These are phyloP conservation scores for Tylopilus plumbeoviolaceoides DNA, from an alignment of 768 basidiomycete genomes.

Conservation along the genomic window DNA sequence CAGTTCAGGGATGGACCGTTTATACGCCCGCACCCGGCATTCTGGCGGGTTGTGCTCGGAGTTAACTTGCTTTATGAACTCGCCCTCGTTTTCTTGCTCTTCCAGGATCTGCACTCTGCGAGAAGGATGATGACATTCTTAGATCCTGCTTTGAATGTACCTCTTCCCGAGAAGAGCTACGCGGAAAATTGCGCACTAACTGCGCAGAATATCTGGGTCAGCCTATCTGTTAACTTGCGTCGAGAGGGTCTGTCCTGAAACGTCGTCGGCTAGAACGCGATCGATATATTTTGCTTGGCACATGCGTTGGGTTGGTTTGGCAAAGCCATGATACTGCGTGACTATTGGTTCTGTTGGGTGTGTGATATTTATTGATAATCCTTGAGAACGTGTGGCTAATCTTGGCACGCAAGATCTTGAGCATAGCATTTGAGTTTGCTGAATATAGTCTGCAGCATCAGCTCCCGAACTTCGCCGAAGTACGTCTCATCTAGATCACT, in stretches of 20 bases:
- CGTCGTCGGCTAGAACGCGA: slow-evolving; percentile 49
- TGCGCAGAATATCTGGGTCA: slow-evolving; percentile 61
- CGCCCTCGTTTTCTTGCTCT: slow-evolving; percentile 77
- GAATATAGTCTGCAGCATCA: slow-evolving; percentile 88
- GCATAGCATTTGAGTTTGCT: slow-evolving; percentile 83
- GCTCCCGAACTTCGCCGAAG: slow-evolving; percentile 85
- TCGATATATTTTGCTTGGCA: slow-evolving; percentile 85
- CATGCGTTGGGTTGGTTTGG: slow-evolving; percentile 89
- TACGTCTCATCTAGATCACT: slow-evolving; percentile 32
- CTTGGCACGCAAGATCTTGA: slow-evolving; percentile 57
- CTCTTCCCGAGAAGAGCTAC: slow-evolving; percentile 82
- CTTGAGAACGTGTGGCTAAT: slow-evolving; percentile 6
- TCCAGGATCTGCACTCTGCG: slow-evolving; percentile 78
- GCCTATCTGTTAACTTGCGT: slow-evolving; percentile 9
- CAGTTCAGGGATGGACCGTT: slow-evolving; percentile 91
- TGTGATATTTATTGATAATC: slow-evolving; percentile 13
- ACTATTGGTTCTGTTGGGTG: slow-evolving; percentile 96
- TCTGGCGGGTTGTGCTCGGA: slow-evolving; percentile 78
- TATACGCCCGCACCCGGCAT: slow-evolving; percentile 82
- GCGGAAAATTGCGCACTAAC: slow-evolving; percentile 77
- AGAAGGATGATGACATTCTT: slow-evolving; percentile 73
- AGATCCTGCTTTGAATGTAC: slow-evolving; percentile 66
- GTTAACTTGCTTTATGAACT: slow-evolving; percentile 83
- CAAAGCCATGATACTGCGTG: slow-evolving; percentile 84
- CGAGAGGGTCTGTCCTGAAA: neutral